These are phyloP conservation scores for Hyaloperonospora brassicae DNA, from an alignment of 352 stramenopile species.

Conservation along the genomic window DNA sequence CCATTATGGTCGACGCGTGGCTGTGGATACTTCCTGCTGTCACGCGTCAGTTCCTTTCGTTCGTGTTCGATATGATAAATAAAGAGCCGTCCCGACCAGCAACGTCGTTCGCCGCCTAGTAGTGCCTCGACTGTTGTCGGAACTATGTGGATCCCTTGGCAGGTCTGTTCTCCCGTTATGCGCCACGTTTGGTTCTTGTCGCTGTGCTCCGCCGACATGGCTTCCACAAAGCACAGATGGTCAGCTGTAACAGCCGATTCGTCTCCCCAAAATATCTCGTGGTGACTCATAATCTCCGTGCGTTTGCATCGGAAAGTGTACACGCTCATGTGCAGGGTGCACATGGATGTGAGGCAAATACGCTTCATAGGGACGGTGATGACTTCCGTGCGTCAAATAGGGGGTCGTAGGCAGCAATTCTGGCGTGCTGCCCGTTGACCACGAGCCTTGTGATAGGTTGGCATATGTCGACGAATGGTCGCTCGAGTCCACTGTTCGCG, in stretches of 20 bases:
- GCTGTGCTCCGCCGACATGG: background rate
- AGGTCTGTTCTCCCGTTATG: no score
- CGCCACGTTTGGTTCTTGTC: constrained; percentile 6
- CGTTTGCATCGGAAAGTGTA: constrained; percentile 12
- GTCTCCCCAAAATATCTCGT: constrained; percentile 12
- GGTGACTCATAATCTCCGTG: constrained; percentile 24
- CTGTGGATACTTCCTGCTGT: no score
- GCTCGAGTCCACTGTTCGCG: constrained; percentile 49
- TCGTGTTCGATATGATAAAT: no score
- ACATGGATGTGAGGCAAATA: constrained; percentile 10
- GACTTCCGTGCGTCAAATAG: constrained; percentile 19
- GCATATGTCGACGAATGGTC: constrained; percentile 41
- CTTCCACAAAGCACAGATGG: background rate
- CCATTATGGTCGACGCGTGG: no score
- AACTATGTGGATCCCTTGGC: no score
- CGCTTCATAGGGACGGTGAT: constrained; percentile 22
- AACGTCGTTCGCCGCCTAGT: no score
- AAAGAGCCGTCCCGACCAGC: no score
- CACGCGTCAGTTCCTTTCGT: no score
- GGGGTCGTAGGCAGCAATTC: constrained; percentile 11
- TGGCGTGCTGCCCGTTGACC: constrained; percentile 27
- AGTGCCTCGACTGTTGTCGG: no score
- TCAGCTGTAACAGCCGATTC: constrained; percentile 24
- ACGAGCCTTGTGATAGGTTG: constrained; percentile 33
- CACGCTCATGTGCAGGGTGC: constrained; percentile 8